These are phyloP conservation scores for Coleophoma cylindrospora DNA, from an alignment of 2,329 filamentous ascomycete genomes.

Conservation along the genomic window DNA sequence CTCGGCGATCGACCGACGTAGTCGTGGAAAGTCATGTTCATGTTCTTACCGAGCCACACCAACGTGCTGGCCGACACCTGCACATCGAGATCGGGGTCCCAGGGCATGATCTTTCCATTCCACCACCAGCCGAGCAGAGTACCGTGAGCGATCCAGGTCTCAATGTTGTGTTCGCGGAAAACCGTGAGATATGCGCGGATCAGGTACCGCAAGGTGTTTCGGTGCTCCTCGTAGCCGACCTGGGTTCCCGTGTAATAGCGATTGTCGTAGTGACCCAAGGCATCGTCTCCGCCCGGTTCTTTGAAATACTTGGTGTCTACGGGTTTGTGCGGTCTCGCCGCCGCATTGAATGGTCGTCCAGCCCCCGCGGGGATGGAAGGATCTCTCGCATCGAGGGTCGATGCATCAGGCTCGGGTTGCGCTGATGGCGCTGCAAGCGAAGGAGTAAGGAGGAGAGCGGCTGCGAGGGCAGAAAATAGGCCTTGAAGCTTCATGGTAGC, in stretches of 20 bases:
- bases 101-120: slow-evolving; percentile 73
- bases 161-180: slow-evolving; percentile 58
- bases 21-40: slow-evolving; percentile 59
- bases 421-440: neutral
- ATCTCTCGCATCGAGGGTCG: neutral
- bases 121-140: slow-evolving; percentile 87
- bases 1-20: slow-evolving; percentile 34
- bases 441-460: slow-evolving; percentile 8
- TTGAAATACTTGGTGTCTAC: slow-evolving; percentile 25
- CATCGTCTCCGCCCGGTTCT: slow-evolving; percentile 55
- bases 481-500: slow-evolving; percentile 10
- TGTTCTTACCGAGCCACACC: slow-evolving; percentile 54
- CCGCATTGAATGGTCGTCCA: too few species aligned
- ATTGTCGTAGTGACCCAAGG: slow-evolving; percentile 67
- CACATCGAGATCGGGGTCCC: slow-evolving; percentile 82
- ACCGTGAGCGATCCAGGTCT: slow-evolving; percentile 85
- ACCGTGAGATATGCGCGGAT: slow-evolving; percentile 69
- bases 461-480: slow-evolving; percentile 5
- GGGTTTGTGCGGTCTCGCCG: neutral
- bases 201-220: slow-evolving; percentile 62
- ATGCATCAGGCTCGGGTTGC: neutral
- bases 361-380: neutral
- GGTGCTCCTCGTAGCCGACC: slow-evolving; percentile 61
- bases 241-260: slow-evolving; percentile 60
- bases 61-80: slow-evolving; percentile 69